These are phyloP conservation scores for Beauveria pseudobassiana DNA, from an alignment of 2,329 filamentous ascomycete genomes.

Conservation along the genomic window DNA sequence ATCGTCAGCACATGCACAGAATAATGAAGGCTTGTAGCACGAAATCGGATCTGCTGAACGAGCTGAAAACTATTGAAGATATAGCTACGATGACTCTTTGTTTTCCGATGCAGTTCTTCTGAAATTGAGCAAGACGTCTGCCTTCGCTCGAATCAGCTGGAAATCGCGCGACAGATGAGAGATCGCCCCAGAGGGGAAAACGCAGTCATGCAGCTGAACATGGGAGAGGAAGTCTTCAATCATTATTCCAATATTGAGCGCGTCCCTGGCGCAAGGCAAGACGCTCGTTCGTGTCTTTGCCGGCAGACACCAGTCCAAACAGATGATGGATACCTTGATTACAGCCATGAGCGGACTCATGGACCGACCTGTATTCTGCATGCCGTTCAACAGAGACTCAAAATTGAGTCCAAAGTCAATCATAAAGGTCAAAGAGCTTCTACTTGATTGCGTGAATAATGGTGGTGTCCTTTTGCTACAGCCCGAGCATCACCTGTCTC, in stretches of 20 bases:
- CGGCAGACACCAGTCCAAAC: conserved; percentile 50
- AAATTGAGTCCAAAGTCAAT: conserved; percentile 25
- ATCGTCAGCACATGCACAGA: background rate
- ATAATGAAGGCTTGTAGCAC: conserved; percentile 32
- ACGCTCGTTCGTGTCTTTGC: conserved; percentile 52
- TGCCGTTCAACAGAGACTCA: conserved; percentile 52
- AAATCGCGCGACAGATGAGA: conserved; percentile 52
- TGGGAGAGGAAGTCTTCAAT: conserved; percentile 64
- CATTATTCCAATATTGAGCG: conserved; percentile 57
- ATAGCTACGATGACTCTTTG: background rate
- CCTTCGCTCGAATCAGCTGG: conserved; percentile 51
- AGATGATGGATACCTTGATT: conserved; percentile 52
- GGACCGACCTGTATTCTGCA: conserved; percentile 43
- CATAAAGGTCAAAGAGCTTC: conserved; percentile 28
- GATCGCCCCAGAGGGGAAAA: conserved; percentile 32
- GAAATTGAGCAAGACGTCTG: conserved; percentile 54
- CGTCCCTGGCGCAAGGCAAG: conserved; percentile 41
- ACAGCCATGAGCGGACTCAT: conserved; percentile 49
- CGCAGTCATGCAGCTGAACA: conserved; percentile 58
- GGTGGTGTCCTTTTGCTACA: conserved; percentile 53
- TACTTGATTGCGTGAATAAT: conserved; percentile 36
- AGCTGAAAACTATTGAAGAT: background rate
- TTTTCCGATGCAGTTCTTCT: conserved; percentile 54
- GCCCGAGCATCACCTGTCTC: conserved; percentile 57
- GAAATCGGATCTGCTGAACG: background rate